Base-by-base conservation (phyloP, 129 eudicot genomes). In the Centella asiatica region DNA sequence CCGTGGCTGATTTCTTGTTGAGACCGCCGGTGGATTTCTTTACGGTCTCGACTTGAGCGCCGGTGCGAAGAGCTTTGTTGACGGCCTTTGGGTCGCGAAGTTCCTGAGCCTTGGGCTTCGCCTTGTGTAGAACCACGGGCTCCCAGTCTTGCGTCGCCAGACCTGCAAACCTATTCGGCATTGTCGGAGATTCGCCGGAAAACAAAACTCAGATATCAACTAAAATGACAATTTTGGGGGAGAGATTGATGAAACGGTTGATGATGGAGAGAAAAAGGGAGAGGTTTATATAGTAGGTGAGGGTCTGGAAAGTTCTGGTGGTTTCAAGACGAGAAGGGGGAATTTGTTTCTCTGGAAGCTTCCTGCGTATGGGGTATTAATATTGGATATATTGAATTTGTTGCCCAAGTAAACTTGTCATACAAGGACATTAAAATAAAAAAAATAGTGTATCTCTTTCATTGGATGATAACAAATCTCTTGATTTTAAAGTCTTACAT, bases 81-180 rank as follows among this genome's bases (percentile, higher is more conserved):
- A 82, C 76, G 5, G 79, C 65, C 44, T 85, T 85, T 2, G 83
- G 72, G 45, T 81, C 83, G 5, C 79, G 78, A 0, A 85, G 83
- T 72, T 70, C 72, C 4, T 70, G 77, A 0, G 85, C 48, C 24
- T 81, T 85, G 1, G 83, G 79, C 44, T 40, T 65, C 19, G 83
- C 34, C 68, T 85, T 85, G 71, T 74, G 81, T 49, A 85, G 85
- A 48, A 82, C 86, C 17, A 85, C 79, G 1, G 95, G 95, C 73
- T 85, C 84, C 95, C 89, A 85, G 31, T 85, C 95, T 58, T 85
- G 95, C 0, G 76, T 32, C 7, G 76, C 31, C 4, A 72, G 54
- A 13, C 85, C 85, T 14, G 76, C 25, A 20, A 64, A 19, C 69
- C 87, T 60, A 70, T 69, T 76, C 29, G 88, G 73, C 94, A 57